phyloP scores from a whole-genome alignment of 2,329 filamentous ascomycete genomes.

The Epichloe glyceriae region DNA sequence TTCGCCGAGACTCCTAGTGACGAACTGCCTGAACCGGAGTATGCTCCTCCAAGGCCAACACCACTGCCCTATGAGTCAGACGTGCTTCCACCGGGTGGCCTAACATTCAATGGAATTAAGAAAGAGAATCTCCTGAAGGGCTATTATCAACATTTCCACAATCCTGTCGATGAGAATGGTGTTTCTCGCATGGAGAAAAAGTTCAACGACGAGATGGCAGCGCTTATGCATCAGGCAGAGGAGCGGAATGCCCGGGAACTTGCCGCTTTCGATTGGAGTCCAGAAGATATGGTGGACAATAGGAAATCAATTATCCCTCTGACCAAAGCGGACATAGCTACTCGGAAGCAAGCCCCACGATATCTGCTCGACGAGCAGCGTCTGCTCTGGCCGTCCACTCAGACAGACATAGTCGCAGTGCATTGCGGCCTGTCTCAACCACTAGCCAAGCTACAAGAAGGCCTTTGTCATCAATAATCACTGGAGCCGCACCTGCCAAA shows the following conservation, averaged over 20 bases:
- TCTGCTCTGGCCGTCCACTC: conserved; percentile 34
- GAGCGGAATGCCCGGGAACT: conserved; percentile 55
- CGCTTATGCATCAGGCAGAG: conserved; percentile 44
- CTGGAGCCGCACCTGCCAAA: conserved; percentile 21
- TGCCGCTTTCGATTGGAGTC: conserved; percentile 48
- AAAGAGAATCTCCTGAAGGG: conserved; percentile 46
- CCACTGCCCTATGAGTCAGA: conserved; percentile 58
- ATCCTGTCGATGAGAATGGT: conserved; percentile 55
- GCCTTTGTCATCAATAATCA: conserved; percentile 19
- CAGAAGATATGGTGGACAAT: conserved; percentile 41
- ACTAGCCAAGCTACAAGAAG: conserved; percentile 9
- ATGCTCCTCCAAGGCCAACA: conserved; percentile 64
- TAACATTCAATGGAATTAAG: conserved; percentile 46
- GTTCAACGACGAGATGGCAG: conserved; percentile 39
- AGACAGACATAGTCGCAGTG: conserved; percentile 6
- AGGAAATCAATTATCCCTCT: background rate
- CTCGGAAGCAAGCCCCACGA: conserved; percentile 15
- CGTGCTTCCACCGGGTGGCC: conserved; percentile 43
- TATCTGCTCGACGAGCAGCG: conserved; percentile 38
- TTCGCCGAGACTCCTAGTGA: conserved; percentile 34
- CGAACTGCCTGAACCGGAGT: conserved; percentile 79
- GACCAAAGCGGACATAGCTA: background rate
- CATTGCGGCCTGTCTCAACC: background rate
- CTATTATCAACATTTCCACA: conserved; percentile 47
- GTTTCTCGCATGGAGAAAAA: conserved; percentile 49